Evolutionary conservation across 1,284 basidiomycete genomes (phyloP).

Genomic region (Ceratobasidium sp.): DNA sequence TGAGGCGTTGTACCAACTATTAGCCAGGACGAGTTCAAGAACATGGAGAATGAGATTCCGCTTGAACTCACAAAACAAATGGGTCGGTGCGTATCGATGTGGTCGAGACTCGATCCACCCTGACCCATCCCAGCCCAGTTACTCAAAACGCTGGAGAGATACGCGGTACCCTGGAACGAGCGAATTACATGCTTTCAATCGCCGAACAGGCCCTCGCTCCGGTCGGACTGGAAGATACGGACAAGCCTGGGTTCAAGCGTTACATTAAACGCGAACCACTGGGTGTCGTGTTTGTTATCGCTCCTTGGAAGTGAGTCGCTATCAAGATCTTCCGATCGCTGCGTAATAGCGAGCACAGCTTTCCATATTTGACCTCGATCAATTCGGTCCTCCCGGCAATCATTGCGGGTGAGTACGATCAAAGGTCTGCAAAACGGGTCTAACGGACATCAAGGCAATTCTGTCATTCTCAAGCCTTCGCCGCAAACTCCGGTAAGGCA

Average conservation of each 20-base stretch:
- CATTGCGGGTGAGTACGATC: conserved; percentile 56
- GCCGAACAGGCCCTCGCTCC: conserved; percentile 80
- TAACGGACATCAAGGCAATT: conserved; percentile 64
- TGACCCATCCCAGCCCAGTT: conserved; percentile 64
- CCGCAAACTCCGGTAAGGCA: conserved; percentile 79
- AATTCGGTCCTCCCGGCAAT: conserved; percentile 91
- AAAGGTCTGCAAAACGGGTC: background rate
- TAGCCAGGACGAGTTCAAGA: conserved; percentile 74
- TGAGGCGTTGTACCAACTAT: background rate
- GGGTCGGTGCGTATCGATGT: conserved; percentile 63
- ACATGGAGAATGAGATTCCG: conserved; percentile 70
- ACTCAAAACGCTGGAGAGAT: conserved; percentile 80
- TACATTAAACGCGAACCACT: conserved; percentile 83
- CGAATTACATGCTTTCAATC: conserved; percentile 84
- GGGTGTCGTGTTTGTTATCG: conserved; percentile 86
- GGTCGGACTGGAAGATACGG: conserved; percentile 72
- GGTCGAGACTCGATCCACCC: background rate
- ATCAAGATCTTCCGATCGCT: conserved; percentile 38
- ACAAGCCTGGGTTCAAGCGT: conserved; percentile 81
- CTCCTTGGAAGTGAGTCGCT: conserved; percentile 85
- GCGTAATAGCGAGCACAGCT: conserved; percentile 57
- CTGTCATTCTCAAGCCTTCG: conserved; percentile 90
- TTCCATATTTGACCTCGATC: conserved; percentile 86
- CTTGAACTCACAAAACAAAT: conserved; percentile 80
- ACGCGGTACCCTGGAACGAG: conserved; percentile 79